Base-by-base conservation (phyloP, 768 basidiomycete species). In the Hysterangium stoloniferum region DNA sequence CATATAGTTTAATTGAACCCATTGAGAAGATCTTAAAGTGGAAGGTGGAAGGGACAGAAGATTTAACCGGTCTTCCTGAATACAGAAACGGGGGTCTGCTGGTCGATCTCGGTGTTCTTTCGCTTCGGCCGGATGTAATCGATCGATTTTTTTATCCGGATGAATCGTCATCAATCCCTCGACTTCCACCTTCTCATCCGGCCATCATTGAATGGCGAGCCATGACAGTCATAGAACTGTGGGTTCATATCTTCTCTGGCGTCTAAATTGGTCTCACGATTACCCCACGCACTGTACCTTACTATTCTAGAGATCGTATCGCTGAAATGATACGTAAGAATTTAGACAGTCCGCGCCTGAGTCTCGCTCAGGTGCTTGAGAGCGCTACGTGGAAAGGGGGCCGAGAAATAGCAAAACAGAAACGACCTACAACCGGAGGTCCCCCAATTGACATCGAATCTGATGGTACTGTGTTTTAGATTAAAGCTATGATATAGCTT, bases 321-420 rank as follows among this genome's bases (percentile, higher is more conserved):
- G 86, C 86, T 0, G 68, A 77, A 29, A 73, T 73, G 13, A 81
- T 97, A 53, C 80, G 88, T 38, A 57, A 62, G 46, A 72, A 78
- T 54, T 70, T 89, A 45, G 67, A 69, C 1, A 56, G 64, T 2
- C 68, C 72, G 1, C 69, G 81, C 40, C 73, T 97, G 22, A 76
- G 78, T 0, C 76, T 94, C 6, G 84, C 92, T 0, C 95, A 97
- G 63, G 81, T 97, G 0, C 71, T 99, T 29, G 95, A 98, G 67
- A 82, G 84, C 45, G 94, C 93, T 1, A 98, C 93, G 0, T 99
- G 95, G 95, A 95, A 94, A 61, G 92, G 91, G 1, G 95, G 95
- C 3, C 72, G 95, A 4, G 91, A 95, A 67, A 88, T 97, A 33
- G 95, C 95, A 3, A 86, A 82, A 62, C 65, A 72, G 62, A 82